These are phyloP conservation scores for Solanum infundibuliforme DNA, from an alignment of 257 asterid species.

Conservation along the genomic window DNA sequence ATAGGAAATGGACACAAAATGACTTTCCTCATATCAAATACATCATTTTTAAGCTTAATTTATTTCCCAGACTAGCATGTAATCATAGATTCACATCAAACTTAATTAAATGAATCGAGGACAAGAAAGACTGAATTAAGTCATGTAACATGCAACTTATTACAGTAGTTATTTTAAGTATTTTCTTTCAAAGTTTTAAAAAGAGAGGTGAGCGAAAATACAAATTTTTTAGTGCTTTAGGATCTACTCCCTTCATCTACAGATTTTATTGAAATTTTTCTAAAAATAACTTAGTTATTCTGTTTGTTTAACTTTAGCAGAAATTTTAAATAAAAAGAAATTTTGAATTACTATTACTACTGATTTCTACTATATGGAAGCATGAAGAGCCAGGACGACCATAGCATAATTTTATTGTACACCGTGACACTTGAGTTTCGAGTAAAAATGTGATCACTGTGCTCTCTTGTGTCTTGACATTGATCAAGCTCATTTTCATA, in stretches of 20 bases:
- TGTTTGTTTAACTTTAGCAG: not conserved
- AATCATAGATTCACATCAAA: not conserved
- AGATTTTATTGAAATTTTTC: too few species aligned
- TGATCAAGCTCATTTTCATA: not conserved
- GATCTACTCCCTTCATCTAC: not conserved
- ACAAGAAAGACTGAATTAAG: not conserved
- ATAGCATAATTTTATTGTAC: too few species aligned
- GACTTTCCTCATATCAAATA: too few species aligned
- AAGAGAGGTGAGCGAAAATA: not conserved
- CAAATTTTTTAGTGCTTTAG: not conserved
- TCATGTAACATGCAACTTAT: not conserved
- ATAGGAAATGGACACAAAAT: too few species aligned
- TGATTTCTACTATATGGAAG: too few species aligned
- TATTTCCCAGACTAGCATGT: too few species aligned
- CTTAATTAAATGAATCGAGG: not conserved
- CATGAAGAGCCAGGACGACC: too few species aligned
- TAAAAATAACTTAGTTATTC: too few species aligned
- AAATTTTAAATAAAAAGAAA: too few species aligned
- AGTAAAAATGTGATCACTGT: not conserved
- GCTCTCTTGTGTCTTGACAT: not conserved
- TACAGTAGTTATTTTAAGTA: not conserved
- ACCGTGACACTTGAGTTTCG: not conserved
- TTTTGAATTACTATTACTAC: too few species aligned
- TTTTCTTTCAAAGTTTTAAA: not conserved
- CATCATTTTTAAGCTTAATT: too few species aligned